A percentile compares a stretch with the other conserved stretches of the same genome.
Evolutionary conservation across 225 moss, liverwort and hornwort genomes (phyloP).

Genomic region (Pseudisothecium myosuroides): DNA sequence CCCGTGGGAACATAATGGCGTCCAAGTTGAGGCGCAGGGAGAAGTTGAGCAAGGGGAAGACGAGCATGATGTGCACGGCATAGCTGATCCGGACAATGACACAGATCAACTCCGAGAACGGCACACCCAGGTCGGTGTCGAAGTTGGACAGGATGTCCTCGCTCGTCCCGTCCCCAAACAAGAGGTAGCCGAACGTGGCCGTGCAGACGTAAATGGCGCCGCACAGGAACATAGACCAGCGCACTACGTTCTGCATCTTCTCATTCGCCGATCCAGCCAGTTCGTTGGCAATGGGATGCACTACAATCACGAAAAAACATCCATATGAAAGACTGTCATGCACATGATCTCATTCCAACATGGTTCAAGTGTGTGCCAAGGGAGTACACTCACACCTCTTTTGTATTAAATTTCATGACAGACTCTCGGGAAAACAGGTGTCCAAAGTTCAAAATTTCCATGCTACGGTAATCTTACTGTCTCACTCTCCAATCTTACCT

Average conservation of each 20-base stretch:
- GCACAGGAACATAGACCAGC: constrained; percentile 60
- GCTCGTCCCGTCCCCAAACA: constrained; percentile 72
- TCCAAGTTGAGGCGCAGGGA: constrained; percentile 86
- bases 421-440: not conserved
- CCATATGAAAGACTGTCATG: not conserved
- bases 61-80: constrained; percentile 86
- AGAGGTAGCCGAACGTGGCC: constrained; percentile 76
- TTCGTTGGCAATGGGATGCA: constrained; percentile 95
- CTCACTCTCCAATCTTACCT: not conserved
- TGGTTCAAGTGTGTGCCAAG: not conserved
- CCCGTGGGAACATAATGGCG: constrained; percentile 58
- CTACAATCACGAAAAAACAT: constrained; percentile 9
- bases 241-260: constrained; percentile 51
- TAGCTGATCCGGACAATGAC: constrained; percentile 69
- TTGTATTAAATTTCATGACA: not conserved
- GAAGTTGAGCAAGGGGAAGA: constrained; percentile 79
- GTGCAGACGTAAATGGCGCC: constrained; percentile 62
- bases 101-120: constrained; percentile 46
- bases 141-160: constrained; percentile 86
- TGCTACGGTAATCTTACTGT: not conserved
- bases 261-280: constrained; percentile 31
- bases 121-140: constrained; percentile 72
- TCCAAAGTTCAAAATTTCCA: not conserved
- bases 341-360: not conserved
- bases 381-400: not conserved